phyloP scores from a whole-genome alignment of 257 asterid species.

The Solanum tarapatanum region DNA sequence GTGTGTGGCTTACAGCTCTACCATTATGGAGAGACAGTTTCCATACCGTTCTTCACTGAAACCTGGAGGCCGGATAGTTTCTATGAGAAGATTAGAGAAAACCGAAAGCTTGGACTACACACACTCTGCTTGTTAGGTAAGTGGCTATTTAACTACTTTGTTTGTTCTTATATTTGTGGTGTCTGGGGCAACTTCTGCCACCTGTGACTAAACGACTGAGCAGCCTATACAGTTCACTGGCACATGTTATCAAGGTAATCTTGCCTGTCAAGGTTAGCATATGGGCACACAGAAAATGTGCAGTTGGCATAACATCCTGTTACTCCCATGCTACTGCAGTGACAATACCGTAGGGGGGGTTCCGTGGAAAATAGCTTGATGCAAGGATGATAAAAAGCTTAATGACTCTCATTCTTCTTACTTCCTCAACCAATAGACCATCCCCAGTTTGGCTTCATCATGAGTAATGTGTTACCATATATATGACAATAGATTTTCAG shows the following conservation, averaged over 20 bases:
- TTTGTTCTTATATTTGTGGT: neutral
- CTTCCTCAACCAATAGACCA: neutral
- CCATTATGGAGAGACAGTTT: slow-evolving; percentile 80
- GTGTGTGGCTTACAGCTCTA: slow-evolving; percentile 92
- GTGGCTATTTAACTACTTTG: neutral
- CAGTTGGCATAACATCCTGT: neutral
- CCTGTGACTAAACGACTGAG: neutral
- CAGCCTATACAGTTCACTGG: neutral
- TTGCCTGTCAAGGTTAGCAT: neutral
- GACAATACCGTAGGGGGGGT: neutral
- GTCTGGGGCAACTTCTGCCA: neutral
- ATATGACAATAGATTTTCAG: neutral
- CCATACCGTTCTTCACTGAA: slow-evolving; percentile 84
- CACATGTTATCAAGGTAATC: neutral
- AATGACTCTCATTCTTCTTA: neutral
- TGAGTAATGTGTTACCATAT: neutral
- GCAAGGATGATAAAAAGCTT: neutral
- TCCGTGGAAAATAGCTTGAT: neutral
- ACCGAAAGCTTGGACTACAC: slow-evolving; percentile 57
- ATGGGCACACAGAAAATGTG: neutral
- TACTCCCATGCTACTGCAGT: neutral
- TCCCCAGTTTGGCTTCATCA: neutral
- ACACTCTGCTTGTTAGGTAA: slow-evolving; percentile 88
- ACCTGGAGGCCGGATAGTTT: slow-evolving; percentile 97
- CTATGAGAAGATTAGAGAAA: slow-evolving; percentile 63